Conservation (phyloP, 2,329 filamentous ascomycete genomes). For the Trichoderma brevicompactum region DNA sequence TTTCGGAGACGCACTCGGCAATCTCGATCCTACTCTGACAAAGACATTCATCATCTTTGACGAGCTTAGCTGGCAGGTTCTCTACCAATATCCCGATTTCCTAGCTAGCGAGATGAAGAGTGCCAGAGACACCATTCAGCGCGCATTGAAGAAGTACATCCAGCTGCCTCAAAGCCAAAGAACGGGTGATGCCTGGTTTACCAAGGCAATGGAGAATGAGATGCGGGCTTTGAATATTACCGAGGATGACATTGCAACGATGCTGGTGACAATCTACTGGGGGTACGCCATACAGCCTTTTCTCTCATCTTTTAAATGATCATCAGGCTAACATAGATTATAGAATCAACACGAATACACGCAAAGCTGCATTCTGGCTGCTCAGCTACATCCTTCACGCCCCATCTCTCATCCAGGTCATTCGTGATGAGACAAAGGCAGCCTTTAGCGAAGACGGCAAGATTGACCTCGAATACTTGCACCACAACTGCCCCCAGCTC, state of each 20-base stretch:
- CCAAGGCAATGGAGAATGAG: background rate
- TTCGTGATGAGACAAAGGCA: conserved; percentile 34
- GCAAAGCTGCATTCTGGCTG: conserved; percentile 38
- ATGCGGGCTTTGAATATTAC: background rate
- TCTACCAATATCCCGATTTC: conserved; percentile 37
- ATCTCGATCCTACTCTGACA: conserved; percentile 31
- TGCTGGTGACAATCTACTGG: conserved; percentile 12
- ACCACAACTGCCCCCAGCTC: conserved; percentile 35
- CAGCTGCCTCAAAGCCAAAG: background rate
- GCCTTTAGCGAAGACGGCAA: conserved; percentile 37
- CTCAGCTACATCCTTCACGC: conserved; percentile 34
- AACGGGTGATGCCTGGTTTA: background rate
- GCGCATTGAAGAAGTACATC: background rate
- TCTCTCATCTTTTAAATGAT: background rate
- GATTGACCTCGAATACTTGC: conserved; percentile 37
- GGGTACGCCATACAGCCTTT: background rate
- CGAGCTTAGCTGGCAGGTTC: conserved; percentile 36
- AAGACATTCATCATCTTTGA: conserved; percentile 35
- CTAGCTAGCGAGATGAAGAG: conserved; percentile 33
- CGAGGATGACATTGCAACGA: conserved; percentile 12
- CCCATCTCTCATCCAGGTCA: conserved; percentile 30
- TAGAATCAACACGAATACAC: conserved; percentile 39
- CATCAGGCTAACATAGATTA: background rate
- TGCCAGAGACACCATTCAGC: conserved; percentile 15
- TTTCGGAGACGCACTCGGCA: conserved; percentile 33